Conservation (phyloP, 495 filamentous ascomycete species). For the Pseudevernia furfuracea region DNA sequence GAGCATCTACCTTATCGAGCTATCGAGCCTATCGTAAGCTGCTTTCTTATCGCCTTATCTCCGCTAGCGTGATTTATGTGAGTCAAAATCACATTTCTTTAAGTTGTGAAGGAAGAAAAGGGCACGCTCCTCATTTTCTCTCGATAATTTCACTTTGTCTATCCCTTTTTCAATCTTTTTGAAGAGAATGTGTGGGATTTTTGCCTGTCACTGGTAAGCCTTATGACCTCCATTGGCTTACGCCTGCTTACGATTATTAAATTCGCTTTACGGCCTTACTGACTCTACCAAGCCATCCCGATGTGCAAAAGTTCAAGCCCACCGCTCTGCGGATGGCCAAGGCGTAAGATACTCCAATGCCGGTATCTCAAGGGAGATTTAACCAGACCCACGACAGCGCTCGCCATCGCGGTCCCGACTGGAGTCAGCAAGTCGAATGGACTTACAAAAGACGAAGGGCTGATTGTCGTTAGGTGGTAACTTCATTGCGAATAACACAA, state of each 20-base stretch:
- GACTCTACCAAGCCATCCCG: conserved; percentile 63
- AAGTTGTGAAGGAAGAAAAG: too few species aligned
- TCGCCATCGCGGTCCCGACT: conserved; percentile 95
- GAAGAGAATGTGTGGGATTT: conserved; percentile 65
- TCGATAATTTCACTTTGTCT: background rate
- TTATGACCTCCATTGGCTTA: background rate
- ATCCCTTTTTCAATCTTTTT: background rate
- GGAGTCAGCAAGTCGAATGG: conserved; percentile 60
- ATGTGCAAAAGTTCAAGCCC: conserved; percentile 94
- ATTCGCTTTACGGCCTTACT: conserved; percentile 14
- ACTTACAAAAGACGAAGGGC: conserved; percentile 2
- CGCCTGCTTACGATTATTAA: background rate
- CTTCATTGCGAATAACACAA: conserved; percentile 78
- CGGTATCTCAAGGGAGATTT: conserved; percentile 16
- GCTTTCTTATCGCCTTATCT: conserved; percentile 2
- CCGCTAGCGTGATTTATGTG: background rate
- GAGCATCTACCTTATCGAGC: too few species aligned
- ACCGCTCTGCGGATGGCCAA: conserved; percentile 93
- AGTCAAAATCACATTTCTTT: too few species aligned
- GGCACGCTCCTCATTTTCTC: background rate
- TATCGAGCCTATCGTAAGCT: too few species aligned
- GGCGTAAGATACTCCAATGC: conserved; percentile 55
- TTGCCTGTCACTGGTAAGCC: conserved; percentile 83
- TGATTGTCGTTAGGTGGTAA: conserved; percentile 61
- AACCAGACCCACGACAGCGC: conserved; percentile 52